phyloP scores from a whole-genome alignment of 78 protist genomes.

The Dictyostelium capitatum region DNA sequence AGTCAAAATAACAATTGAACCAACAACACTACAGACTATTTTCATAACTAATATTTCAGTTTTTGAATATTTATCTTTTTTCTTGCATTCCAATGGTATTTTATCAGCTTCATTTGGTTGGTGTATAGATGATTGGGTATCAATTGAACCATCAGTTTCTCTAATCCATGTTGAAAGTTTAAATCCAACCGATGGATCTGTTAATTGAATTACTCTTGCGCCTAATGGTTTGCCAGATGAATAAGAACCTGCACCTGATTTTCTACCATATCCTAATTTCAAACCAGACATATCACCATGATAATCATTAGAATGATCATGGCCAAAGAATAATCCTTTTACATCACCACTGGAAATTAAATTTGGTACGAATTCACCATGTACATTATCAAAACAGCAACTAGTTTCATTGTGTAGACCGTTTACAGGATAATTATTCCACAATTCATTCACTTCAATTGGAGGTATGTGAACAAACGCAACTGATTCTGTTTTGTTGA shows the following conservation, averaged over 20 bases:
- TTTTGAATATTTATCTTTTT: not conserved
- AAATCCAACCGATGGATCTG: not conserved
- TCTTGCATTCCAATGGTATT: not conserved
- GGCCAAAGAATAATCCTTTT: constrained; percentile 58
- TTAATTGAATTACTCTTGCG: constrained; percentile 32
- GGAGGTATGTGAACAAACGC: constrained; percentile 67
- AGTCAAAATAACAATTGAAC: too few relatives aligned
- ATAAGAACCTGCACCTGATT: constrained; percentile 46
- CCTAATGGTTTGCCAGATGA: not conserved
- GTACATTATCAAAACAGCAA: constrained; percentile 19
- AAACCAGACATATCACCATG: constrained; percentile 11
- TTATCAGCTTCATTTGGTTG: not conserved
- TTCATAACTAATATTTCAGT: too few relatives aligned
- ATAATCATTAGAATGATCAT: constrained; percentile 50
- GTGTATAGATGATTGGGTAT: not conserved
- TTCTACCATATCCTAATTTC: constrained; percentile 55
- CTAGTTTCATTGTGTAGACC: constrained; percentile 16
- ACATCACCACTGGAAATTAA: constrained; percentile 24
- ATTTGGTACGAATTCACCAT: not conserved
- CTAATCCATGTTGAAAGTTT: constrained; percentile 35
- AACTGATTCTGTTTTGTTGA: constrained; percentile 1
- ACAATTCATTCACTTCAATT: constrained; percentile 19
- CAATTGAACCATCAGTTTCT: constrained; percentile 1
- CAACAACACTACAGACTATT: too few relatives aligned
- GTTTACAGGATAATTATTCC: constrained; percentile 34